Evolutionary conservation across 176 grass and related monocot species (phyloP).

Genomic region (Cymbopogon citratus): DNA sequence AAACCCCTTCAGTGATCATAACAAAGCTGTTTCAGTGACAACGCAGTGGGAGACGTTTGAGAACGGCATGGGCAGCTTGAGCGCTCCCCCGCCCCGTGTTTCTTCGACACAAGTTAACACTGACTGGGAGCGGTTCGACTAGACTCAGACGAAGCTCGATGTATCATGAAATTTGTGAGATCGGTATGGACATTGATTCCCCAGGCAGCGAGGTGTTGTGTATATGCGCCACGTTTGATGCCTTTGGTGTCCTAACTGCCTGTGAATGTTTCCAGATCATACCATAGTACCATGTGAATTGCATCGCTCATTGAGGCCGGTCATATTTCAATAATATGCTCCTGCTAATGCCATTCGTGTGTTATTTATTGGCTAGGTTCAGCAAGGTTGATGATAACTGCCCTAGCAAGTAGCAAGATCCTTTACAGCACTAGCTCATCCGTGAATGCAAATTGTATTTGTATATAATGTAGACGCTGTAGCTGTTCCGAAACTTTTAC

Average conservation of each 20-base stretch:
- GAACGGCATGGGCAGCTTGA: slow-evolving; percentile 65
- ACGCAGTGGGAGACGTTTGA: slow-evolving; percentile 67
- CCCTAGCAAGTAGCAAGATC: neutral
- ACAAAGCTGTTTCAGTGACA: slow-evolving; percentile 48
- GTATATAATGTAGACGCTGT: neutral
- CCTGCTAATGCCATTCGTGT: neutral
- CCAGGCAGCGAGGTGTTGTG: slow-evolving; percentile 13
- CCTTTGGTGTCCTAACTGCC: slow-evolving; percentile 28
- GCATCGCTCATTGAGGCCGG: neutral
- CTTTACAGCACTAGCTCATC: neutral
- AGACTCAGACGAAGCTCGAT: slow-evolving; percentile 7
- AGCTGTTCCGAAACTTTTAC: neutral
- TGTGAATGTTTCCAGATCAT: slow-evolving; percentile 17
- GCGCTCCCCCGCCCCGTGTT: slow-evolving; percentile 40
- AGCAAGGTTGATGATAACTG: neutral
- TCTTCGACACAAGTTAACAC: slow-evolving; percentile 39
- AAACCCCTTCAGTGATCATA: slow-evolving; percentile 41
- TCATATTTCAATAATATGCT: neutral
- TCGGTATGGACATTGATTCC: neutral
- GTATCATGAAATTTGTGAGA: slow-evolving; percentile 28
- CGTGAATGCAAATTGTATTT: neutral
- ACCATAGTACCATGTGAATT: slow-evolving; percentile 15
- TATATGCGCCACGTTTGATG: slow-evolving; percentile 28
- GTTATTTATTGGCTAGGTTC: neutral
- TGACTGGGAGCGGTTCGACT: slow-evolving; percentile 69